Base-by-base conservation (phyloP, 495 filamentous ascomycete genomes). In the Trichocladium uniseriatum region DNA sequence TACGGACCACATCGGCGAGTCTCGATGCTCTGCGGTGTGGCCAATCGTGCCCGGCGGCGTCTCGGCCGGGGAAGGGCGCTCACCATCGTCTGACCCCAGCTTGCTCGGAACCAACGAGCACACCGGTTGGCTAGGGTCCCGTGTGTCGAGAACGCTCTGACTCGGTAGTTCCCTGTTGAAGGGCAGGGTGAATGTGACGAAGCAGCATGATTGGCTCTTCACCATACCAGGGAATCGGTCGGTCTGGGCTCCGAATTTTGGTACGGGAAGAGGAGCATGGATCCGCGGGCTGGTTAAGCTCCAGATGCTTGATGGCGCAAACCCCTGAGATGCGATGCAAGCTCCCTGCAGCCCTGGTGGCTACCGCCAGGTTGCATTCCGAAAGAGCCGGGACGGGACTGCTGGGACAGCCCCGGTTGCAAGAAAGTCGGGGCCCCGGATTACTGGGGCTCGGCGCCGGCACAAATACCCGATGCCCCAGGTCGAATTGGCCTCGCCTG, bases 41-140 rank as follows among this genome's bases (percentile, higher is more conserved):
- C 2, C 27, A 29, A 15, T 3, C 16, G 11, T 15, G 13, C n/a
- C 2, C 16, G 5, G 15, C 13, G 9, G 13, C 7, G 14, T 15
- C 6, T 8, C n/a, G 14, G 2, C 15, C n/a, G n/a, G n/a, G n/a
- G n/a, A n/a, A n/a, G n/a, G 24, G 24, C 24, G 24, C 3, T 27
- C 24, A 3, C 24, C 24, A 27, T 27, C 24, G 31, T 10, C 31
- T 32, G 31, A 32, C 31, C 31, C 31, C 31, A 3, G 9, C 31
- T 32, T 32, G 31, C 31, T 32, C 31, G 13, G 13, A 32, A 37
- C 38, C 16, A 24, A 32, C 11, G 21, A 29, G 47, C 47, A 43
- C 47, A 49, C 47, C 47, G 47, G 47, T 49, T 39, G 14, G 38
- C 39, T 36, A 19, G 47, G 47, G 21, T 48, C 13, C 37, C 28